Evolutionary conservation across 192 early-diverging fungal genomes (phyloP), one percentile per base, ranked within the genome.

Genomic region (Entomortierella beljakovae): DNA sequence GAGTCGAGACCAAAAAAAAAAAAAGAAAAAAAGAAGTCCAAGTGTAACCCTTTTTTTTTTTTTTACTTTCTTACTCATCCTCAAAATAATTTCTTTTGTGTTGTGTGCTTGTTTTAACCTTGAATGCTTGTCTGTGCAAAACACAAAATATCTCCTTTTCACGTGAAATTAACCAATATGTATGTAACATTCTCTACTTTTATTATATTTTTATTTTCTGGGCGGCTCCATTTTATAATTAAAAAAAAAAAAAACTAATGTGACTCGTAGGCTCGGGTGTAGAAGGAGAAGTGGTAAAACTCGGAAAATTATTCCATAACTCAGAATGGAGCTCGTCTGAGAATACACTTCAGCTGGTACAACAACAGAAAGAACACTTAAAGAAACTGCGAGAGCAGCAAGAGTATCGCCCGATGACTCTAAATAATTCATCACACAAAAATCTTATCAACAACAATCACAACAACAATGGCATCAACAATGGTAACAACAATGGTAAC

Each of bases 251-350:
- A 8, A 18, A 18, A 43, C 18, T 8, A 18, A 53, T 53, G 51
- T 29, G 28, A 53, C 28, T 23, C 32, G 56, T 11, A 57, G 56
- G 1, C 0, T 64, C 61, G 70, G 60, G 61, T 57, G 50, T 16
- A 28, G 35, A 40, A 37, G 61, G 55, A 64, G 46, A 22, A 23
- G 49, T 33, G 68, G 50, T 61, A 56, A 38, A 57, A 23, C 54
- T 48, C 70, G 70, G 70, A 64, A 71, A 64, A 49, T 63, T 64
- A 34, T 57, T 71, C 6, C 46, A 7, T 38, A 35, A 7, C 51
- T 4, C 52, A 20, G 28, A 34, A 40, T 37, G 57, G 35, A 3
- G 22, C n/a, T n/a, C n/a, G n/a, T n/a, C n/a, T n/a, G n/a, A n/a
- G 5, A 32, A 32, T 25, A 11, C 18, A 43, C 42, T 43, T 43